Conservation (phyloP, 2,329 filamentous ascomycete species). For the Aspergillus jensenii region DNA sequence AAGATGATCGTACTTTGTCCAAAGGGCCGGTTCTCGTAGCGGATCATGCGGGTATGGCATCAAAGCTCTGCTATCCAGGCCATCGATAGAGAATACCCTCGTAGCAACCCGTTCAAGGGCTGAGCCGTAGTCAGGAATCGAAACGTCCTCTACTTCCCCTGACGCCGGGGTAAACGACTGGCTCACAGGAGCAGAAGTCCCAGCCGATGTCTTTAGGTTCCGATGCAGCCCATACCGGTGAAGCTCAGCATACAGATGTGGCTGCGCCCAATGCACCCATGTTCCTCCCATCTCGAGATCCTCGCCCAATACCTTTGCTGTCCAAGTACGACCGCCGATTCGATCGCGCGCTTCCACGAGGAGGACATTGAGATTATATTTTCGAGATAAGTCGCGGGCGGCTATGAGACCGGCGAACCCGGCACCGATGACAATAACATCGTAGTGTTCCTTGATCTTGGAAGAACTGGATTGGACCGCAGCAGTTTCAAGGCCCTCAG, state of each 20-base stretch:
- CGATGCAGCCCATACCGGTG: constrained; percentile 21
- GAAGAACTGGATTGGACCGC: not conserved
- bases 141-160: not conserved
- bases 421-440: constrained; percentile 35
- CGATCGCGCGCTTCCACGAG: constrained; percentile 43
- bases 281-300: constrained; percentile 46
- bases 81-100: constrained; percentile 33
- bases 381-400: constrained; percentile 26
- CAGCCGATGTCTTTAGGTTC: constrained; percentile 21
- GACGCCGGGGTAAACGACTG: constrained; percentile 6
- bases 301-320: constrained; percentile 31
- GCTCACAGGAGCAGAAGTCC: constrained; percentile 12
- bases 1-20: constrained; percentile 30
- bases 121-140: not conserved
- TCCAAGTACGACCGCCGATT: constrained; percentile 46
- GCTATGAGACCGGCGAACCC: constrained; percentile 34
- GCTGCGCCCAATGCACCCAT: constrained; percentile 40
- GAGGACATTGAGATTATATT: constrained; percentile 21
- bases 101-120: constrained; percentile 14
- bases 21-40: constrained; percentile 24
- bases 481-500: constrained; percentile 13
- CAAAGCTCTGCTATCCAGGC: constrained; percentile 25
- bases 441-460: constrained; percentile 17
- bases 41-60: constrained; percentile 41
- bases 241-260: constrained; percentile 31